A percentile compares a stretch with the other conserved stretches of the same genome.
phyloP scores from a whole-genome alignment of 1,284 basidiomycete species.

The Veloporphyrellus conicus region DNA sequence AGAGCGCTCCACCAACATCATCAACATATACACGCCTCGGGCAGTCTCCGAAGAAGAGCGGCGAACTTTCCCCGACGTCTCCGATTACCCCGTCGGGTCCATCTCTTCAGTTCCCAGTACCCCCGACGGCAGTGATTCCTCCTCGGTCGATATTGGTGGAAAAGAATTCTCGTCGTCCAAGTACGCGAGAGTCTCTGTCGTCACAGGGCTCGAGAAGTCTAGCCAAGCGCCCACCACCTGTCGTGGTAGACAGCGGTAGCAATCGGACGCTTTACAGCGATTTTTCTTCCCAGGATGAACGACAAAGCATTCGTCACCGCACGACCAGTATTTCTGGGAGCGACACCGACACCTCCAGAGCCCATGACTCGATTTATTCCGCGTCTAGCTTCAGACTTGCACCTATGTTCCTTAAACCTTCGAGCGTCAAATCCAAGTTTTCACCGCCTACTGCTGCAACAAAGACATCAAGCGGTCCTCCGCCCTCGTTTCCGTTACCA shows the following conservation, averaged over 20 bases:
- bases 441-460: conserved; percentile 1
- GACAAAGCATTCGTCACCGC: conserved; percentile 14
- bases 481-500: conserved; percentile 29
- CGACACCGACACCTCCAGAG: conserved; percentile 30
- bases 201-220: conserved; percentile 23
- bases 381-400: conserved; percentile 14
- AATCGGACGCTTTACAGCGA: conserved; percentile 5
- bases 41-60: conserved; percentile 17
- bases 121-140: conserved; percentile 21
- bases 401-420: conserved; percentile 9
- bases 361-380: conserved; percentile 16
- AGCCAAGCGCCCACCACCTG: conserved; percentile 12
- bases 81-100: conserved; percentile 29
- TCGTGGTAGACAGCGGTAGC: conserved; percentile 15
- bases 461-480: conserved; percentile 24
- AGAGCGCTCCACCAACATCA: conserved; percentile 18
- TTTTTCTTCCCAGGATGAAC: conserved; percentile 23
- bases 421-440: conserved; percentile 20
- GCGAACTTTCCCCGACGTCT: conserved; percentile 23
- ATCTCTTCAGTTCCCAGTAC: conserved; percentile 33
- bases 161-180: conserved; percentile 13
- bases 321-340: conserved; percentile 28
- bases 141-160: conserved; percentile 15
- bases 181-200: conserved; percentile 24
- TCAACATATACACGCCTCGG: conserved; percentile 8